These are phyloP conservation scores for Cruciata laevipes DNA, from an alignment of 257 asterid species.

Conservation along the genomic window DNA sequence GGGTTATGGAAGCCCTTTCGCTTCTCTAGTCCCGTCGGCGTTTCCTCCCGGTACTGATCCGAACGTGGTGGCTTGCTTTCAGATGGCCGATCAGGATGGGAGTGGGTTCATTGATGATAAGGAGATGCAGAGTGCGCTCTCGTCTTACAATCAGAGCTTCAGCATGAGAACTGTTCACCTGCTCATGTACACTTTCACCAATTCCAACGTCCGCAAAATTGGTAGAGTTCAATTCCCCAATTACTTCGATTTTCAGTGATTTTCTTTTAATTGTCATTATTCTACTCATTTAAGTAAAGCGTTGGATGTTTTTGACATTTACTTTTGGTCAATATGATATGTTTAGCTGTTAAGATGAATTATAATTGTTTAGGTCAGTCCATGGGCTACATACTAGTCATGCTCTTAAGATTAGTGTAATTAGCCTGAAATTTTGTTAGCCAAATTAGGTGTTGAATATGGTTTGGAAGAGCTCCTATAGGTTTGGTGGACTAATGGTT, in stretches of 20 bases:
- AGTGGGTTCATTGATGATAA: constrained; percentile 90
- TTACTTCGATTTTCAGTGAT: background rate
- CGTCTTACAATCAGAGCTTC: constrained; percentile 69
- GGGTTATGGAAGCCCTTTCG: constrained; percentile 55
- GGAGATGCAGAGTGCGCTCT: constrained; percentile 80
- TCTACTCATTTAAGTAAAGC: background rate
- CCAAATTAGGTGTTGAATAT: background rate
- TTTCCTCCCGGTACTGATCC: constrained; percentile 97
- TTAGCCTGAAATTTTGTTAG: background rate
- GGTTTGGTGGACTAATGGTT: background rate
- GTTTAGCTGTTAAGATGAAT: background rate
- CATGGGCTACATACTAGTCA: constrained; percentile 1
- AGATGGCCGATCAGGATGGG: constrained; percentile 83
- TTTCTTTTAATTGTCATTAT: background rate
- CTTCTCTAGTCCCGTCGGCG: constrained; percentile 57
- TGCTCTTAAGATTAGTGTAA: background rate
- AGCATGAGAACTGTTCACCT: constrained; percentile 88
- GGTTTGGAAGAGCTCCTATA: background rate
- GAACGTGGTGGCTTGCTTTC: constrained; percentile 59
- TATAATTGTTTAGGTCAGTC: background rate
- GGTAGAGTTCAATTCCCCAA: constrained; percentile 31
- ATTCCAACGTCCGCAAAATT: constrained; percentile 60
- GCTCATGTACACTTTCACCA: constrained; percentile 84
- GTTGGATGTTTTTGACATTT: background rate
- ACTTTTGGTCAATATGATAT: background rate